These are phyloP conservation scores for Prunus yedoensis DNA, from an alignment of 331 rosid species.

Conservation along the genomic window DNA sequence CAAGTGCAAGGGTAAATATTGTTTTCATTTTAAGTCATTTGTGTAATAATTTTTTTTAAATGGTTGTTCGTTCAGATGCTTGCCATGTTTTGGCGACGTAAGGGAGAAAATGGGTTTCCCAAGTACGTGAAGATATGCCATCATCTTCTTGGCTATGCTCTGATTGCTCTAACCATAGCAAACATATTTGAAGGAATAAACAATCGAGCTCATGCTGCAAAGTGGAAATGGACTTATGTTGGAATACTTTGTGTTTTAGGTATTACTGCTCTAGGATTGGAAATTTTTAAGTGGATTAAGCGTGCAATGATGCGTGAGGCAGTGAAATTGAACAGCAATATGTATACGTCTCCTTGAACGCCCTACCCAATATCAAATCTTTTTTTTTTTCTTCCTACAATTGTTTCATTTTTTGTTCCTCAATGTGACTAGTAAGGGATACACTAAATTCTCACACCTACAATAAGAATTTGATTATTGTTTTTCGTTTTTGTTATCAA, in stretches of 20 bases:
- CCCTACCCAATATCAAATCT: background rate
- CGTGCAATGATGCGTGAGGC: background rate
- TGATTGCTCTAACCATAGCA: slow-evolving; percentile 31
- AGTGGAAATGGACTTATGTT: slow-evolving; percentile 44
- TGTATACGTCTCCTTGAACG: slow-evolving; percentile 1
- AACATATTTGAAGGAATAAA: slow-evolving; percentile 37
- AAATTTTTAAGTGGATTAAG: slow-evolving; percentile 33
- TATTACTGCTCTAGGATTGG: slow-evolving; percentile 28
- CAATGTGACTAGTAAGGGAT: background rate
- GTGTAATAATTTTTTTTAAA: too few relatives aligned
- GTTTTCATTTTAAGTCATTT: too few relatives aligned
- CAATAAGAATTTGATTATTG: too few relatives aligned
- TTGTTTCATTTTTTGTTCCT: background rate
- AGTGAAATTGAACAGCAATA: slow-evolving; percentile 17
- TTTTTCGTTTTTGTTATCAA: too few relatives aligned
- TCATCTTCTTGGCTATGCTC: slow-evolving; percentile 41
- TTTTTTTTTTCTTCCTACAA: background rate
- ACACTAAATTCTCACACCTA: background rate
- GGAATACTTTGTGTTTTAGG: slow-evolving; percentile 38
- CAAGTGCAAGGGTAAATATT: too few relatives aligned
- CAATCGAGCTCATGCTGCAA: slow-evolving; percentile 19
- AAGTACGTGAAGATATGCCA: slow-evolving; percentile 45
- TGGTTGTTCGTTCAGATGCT: slow-evolving; percentile 33
- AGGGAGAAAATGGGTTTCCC: slow-evolving; percentile 25
- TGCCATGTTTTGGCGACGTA: slow-evolving; percentile 31